phyloP scores from a whole-genome alignment of 179 eudicot species.

The Heliamphora pulchella region DNA sequence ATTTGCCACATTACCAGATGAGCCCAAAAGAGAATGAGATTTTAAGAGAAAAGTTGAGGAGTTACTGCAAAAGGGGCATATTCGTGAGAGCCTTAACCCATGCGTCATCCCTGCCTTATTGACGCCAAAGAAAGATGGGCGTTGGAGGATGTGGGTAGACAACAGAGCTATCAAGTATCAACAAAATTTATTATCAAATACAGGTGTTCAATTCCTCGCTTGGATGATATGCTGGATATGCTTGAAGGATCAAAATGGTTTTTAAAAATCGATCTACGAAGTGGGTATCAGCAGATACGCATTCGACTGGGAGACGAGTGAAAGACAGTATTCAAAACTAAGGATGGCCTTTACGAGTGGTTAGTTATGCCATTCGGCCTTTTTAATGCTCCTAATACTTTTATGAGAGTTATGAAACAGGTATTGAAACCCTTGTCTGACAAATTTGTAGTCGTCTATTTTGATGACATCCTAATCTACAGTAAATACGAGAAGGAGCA shows the following conservation, averaged over 20 bases:
- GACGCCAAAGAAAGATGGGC: not conserved
- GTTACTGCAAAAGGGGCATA: not conserved
- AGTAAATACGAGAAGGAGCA: not conserved
- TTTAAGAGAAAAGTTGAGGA: not conserved
- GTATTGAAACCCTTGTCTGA: too few relatives aligned
- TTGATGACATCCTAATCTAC: slow-evolving; percentile 14
- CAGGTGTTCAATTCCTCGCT: not conserved
- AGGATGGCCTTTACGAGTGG: slow-evolving; percentile 13
- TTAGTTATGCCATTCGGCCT: not conserved
- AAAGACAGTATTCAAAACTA: slow-evolving; percentile 14
- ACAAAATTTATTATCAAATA: not conserved
- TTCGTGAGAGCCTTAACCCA: not conserved
- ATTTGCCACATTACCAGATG: not conserved
- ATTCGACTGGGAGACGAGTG: slow-evolving; percentile 7
- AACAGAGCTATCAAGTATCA: not conserved
- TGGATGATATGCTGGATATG: slow-evolving; percentile 15
- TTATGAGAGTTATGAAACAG: not conserved
- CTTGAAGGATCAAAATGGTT: not conserved
- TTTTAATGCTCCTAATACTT: slow-evolving; percentile 8
- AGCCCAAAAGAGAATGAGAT: not conserved
- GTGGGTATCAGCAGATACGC: not conserved
- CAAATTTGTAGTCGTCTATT: slow-evolving; percentile 10
- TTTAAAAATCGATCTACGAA: slow-evolving; percentile 5
- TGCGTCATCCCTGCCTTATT: not conserved
- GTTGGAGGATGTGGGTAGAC: not conserved